A percentile compares a stretch with the other conserved stretches of the same genome.
phyloP scores from a whole-genome alignment of 768 basidiomycete species.

The button mushroom (Agaricus bisporus) region DNA sequence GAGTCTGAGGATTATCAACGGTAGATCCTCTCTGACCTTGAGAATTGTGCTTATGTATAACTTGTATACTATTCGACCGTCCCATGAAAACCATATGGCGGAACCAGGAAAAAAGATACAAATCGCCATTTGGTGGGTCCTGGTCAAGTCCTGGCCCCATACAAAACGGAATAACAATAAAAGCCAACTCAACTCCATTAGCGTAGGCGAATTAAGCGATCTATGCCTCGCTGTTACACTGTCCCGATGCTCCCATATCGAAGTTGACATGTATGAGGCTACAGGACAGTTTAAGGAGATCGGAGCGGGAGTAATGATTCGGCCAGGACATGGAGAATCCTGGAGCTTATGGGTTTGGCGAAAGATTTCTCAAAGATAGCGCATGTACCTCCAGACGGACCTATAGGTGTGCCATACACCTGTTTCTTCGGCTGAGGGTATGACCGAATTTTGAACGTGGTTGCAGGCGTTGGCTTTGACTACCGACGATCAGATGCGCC shows the following conservation, averaged over 20 bases:
- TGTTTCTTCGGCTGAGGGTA: not conserved
- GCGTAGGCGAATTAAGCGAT: constrained; percentile 36
- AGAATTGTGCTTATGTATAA: too few species aligned
- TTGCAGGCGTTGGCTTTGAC: constrained; percentile 37
- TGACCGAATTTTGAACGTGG: not conserved
- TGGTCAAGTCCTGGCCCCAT: not conserved
- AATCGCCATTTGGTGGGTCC: constrained; percentile 17
- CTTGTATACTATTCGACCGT: too few species aligned
- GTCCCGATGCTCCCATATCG: constrained; percentile 28
- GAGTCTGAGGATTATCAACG: too few species aligned
- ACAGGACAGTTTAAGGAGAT: constrained; percentile 42
- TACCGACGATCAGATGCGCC: constrained; percentile 36
- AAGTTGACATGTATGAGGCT: constrained; percentile 42
- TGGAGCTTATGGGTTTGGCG: constrained; percentile 35
- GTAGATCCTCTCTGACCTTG: too few species aligned
- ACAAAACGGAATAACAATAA: too few species aligned
- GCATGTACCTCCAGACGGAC: constrained; percentile 26
- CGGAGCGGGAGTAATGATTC: constrained; percentile 42
- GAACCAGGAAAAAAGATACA: constrained; percentile 7
- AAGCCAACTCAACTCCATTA: constrained; percentile 5
- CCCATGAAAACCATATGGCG: not conserved
- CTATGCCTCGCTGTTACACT: constrained; percentile 34
- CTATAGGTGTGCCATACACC: constrained; percentile 18
- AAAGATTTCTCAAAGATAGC: constrained; percentile 25
- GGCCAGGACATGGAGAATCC: constrained; percentile 38